phyloP scores from a whole-genome alignment of 2,329 filamentous ascomycete genomes.

The Chaetomium strumarium region DNA sequence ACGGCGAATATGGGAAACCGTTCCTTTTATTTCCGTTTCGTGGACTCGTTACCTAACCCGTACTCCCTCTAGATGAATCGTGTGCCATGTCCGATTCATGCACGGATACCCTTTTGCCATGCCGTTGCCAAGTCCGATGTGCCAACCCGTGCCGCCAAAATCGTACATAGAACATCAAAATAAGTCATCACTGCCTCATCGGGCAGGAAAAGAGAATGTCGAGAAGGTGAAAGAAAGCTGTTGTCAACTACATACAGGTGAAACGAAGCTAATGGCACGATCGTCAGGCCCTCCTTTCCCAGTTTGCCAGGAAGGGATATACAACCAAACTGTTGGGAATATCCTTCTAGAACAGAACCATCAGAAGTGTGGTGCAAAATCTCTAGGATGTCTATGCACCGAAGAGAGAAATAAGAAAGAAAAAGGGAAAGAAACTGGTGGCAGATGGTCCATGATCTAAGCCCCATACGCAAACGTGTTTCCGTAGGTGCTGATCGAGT shows the following conservation, averaged over 20 bases:
- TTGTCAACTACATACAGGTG: constrained; percentile 16
- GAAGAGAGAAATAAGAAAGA: background rate
- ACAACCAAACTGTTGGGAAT: background rate
- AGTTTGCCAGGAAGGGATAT: background rate
- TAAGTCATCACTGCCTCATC: constrained; percentile 2
- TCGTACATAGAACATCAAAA: constrained; percentile 6
- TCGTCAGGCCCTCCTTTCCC: background rate
- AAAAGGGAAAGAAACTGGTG: too few species aligned
- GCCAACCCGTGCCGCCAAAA: background rate
- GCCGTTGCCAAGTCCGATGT: constrained; percentile 5
- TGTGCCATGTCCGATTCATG: constrained; percentile 3
- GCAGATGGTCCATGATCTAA: constrained; percentile 12
- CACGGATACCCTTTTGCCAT: background rate
- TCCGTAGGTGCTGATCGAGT: constrained; percentile 42
- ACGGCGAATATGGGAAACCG: background rate
- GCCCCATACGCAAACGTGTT: constrained; percentile 42
- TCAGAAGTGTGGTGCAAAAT: background rate
- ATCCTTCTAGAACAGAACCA: background rate
- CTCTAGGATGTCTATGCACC: background rate
- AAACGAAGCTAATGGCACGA: constrained; percentile 2
- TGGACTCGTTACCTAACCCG: constrained; percentile 7
- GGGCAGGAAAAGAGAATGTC: constrained; percentile 5
- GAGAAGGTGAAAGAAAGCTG: constrained; percentile 5
- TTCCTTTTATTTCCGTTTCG: constrained; percentile 3
- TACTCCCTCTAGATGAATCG: constrained; percentile 8